These are phyloP conservation scores for Calonectria multiphialidica DNA, from an alignment of 2,329 filamentous ascomycete genomes.

Conservation along the genomic window DNA sequence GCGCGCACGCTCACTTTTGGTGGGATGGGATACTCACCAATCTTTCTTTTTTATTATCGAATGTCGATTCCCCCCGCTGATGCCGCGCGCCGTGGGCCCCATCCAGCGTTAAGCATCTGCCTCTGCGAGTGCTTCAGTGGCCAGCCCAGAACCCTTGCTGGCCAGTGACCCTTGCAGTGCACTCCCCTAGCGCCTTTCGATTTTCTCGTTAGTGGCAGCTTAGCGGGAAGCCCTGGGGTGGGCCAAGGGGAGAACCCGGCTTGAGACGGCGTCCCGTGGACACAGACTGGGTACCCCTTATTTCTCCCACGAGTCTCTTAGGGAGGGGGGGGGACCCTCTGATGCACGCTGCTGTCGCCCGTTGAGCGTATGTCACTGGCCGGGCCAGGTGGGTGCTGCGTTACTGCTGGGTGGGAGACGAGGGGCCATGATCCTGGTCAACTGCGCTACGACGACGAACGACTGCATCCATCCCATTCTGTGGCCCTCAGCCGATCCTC, in stretches of 20 bases:
- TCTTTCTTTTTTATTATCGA: neutral
- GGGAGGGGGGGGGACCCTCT: neutral
- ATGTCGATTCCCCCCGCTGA: constrained; percentile 21
- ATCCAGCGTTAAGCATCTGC: neutral
- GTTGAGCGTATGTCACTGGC: neutral
- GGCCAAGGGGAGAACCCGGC: constrained; percentile 11
- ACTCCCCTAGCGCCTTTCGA: constrained; percentile 15
- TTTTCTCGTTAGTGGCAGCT: constrained; percentile 18
- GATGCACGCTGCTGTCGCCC: neutral
- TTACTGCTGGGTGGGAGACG: neutral
- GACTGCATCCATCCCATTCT: constrained; percentile 19
- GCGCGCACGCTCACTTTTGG: neutral
- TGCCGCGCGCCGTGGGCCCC: constrained; percentile 14
- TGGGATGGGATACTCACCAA: neutral
- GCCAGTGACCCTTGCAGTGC: constrained; percentile 11
- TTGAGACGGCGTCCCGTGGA: constrained; percentile 4
- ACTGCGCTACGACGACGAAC: constrained; percentile 22
- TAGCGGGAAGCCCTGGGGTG: constrained; percentile 9
- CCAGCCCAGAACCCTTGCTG: neutral
- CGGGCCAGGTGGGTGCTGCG: neutral
- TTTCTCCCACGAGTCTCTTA: constrained; percentile 1
- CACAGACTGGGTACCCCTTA: constrained; percentile 22
- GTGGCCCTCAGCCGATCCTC: constrained; percentile 17
- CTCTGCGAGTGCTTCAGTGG: constrained; percentile 12
- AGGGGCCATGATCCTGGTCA: constrained; percentile 18